phyloP scores from a whole-genome alignment of 129 eudicot species.

The Pulicaria dysenterica region DNA sequence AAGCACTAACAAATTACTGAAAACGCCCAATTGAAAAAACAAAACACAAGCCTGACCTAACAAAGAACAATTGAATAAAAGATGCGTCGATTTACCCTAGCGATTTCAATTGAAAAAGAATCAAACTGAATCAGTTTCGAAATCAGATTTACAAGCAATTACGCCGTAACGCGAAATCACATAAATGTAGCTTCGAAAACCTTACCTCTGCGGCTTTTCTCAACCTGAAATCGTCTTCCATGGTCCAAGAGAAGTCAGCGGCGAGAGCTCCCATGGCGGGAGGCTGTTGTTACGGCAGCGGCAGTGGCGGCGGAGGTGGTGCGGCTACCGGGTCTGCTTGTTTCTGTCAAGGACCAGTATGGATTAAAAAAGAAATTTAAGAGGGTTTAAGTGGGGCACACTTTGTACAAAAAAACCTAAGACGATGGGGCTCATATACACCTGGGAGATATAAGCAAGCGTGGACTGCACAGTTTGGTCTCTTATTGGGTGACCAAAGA shows the following conservation, averaged over 20 bases:
- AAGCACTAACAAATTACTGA: neutral
- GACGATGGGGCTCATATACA: conserved; percentile 1
- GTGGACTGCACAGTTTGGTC: neutral
- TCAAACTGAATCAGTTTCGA: neutral
- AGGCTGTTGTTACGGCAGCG: conserved; percentile 29
- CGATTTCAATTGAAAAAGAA: neutral
- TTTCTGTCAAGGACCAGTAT: neutral
- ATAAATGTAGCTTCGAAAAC: conserved; percentile 25
- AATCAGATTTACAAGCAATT: neutral
- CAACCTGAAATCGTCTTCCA: conserved; percentile 65
- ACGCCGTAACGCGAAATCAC: no score
- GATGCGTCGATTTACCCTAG: conserved; percentile 11
- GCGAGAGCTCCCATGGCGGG: conserved; percentile 71
- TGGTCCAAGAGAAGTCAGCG: conserved; percentile 49
- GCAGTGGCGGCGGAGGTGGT: conserved; percentile 51
- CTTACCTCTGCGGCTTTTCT: conserved; percentile 71
- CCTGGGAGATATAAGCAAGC: neutral
- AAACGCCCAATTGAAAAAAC: neutral
- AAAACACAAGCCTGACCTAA: conserved; percentile 3
- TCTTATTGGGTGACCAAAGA: conserved; percentile 11
- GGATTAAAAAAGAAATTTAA: neutral
- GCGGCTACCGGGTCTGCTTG: conserved; percentile 29
- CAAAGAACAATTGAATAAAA: conserved; percentile 2
- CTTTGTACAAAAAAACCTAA: conserved; percentile 15
- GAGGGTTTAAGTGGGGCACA: conserved; percentile 45